phyloP scores from a whole-genome alignment of 192 early-diverging fungal species.

The Lunasporangiospora selenospora region DNA sequence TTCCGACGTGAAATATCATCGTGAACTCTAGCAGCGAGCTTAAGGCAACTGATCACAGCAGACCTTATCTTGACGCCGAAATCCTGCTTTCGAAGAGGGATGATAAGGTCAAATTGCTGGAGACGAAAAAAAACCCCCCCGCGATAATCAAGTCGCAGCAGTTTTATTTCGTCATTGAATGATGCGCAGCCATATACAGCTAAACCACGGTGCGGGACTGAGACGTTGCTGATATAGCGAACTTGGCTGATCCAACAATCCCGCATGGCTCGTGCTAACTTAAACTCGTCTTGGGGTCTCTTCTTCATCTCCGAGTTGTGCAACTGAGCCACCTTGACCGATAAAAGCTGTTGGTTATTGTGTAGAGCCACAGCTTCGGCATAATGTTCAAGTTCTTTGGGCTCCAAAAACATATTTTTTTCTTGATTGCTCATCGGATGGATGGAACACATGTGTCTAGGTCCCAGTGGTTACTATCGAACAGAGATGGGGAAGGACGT shows the following conservation, averaged over 20 bases:
- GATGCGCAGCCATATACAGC: constrained; percentile 10
- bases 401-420: neutral
- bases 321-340: neutral
- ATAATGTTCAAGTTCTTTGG: neutral
- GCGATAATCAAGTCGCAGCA: constrained; percentile 19
- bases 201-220: constrained; percentile 7
- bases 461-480: too few relatives aligned
- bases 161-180: constrained; percentile 23
- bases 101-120: constrained; percentile 23
- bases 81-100: constrained; percentile 12
- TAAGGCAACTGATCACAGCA: constrained; percentile 12
- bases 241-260: constrained; percentile 17
- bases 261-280: constrained; percentile 1
- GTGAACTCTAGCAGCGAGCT: constrained; percentile 13
- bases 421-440: too few relatives aligned
- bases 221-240: neutral
- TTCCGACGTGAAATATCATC: constrained; percentile 1
- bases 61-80: constrained; percentile 22
- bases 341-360: constrained; percentile 9
- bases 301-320: constrained; percentile 8
- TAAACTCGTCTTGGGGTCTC: constrained; percentile 10
- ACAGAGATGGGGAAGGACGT: too few relatives aligned
- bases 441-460: too few relatives aligned
- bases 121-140: constrained; percentile 11
- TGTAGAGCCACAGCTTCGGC: constrained; percentile 5